phyloP scores from a whole-genome alignment of 805 yeast species.

The Candida quercuum region DNA sequence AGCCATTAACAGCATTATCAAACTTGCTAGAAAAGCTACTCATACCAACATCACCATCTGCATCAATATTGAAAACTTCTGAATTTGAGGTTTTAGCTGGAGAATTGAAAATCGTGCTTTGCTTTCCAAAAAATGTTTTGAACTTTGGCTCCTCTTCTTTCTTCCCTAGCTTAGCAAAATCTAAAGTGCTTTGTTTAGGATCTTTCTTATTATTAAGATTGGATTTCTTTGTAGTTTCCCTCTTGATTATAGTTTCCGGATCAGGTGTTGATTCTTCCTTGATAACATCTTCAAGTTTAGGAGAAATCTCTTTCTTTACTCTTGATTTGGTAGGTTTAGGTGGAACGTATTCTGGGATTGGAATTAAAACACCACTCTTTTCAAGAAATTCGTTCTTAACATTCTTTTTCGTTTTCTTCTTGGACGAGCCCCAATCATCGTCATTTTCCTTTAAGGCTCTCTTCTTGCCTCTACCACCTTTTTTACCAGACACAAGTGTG shows the following conservation, averaged over 20 bases:
- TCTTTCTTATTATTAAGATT: not conserved
- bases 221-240: not conserved
- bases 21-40: slow-evolving; percentile 5
- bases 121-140: slow-evolving; percentile 32
- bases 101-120: slow-evolving; percentile 24
- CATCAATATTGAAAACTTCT: slow-evolving; percentile 6
- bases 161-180: slow-evolving; percentile 11
- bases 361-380: slow-evolving; percentile 19
- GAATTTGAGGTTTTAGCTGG: slow-evolving; percentile 12
- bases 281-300: slow-evolving; percentile 17
- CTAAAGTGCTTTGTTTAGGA: slow-evolving; percentile 4
- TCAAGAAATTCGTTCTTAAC: slow-evolving; percentile 10
- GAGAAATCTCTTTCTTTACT: slow-evolving; percentile 17
- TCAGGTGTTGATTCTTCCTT: slow-evolving; percentile 9
- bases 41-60: slow-evolving; percentile 2
- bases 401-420: slow-evolving; percentile 14
- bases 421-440: slow-evolving; percentile 14
- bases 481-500: slow-evolving; percentile 40
- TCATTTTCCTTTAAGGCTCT: slow-evolving; percentile 24
- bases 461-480: slow-evolving; percentile 35
- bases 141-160: slow-evolving; percentile 22
- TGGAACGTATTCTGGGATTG: slow-evolving; percentile 22
- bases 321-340: slow-evolving; percentile 17
- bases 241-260: not conserved
- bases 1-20: slow-evolving; percentile 5